Base-by-base conservation (phyloP, 495 filamentous ascomycete genomes). In the Aspergillus asperescens region DNA sequence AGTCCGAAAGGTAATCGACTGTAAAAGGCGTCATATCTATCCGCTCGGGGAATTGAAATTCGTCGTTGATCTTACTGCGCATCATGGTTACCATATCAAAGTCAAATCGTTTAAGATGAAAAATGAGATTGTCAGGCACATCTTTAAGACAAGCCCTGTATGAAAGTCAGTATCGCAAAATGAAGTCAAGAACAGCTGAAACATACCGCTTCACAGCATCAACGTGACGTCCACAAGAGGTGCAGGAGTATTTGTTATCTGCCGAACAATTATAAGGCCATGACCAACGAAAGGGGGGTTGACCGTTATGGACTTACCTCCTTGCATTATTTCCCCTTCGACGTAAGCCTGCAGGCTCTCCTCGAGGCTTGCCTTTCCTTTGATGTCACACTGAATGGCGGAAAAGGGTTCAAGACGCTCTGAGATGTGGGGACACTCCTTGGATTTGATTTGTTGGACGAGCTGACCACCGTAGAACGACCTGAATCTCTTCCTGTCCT, bases 221-320 rank as follows among this genome's bases (percentile, higher is more conserved):
- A 22, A 97, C 92, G 63, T 93, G 90, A 27, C 83, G 84, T 35
- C 86, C 86, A 66, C 93, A 99, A 4, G 82, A 86, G 4, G 90
- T 89, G 72, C 93, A 99, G 47, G 90, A 93, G 74, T 99, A 99
- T 67, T 96, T 96, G 69, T 99, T 97, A 55, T 96, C 87, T 86
- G 51, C 3, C 25, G 52, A 27, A 25, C 35, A 58, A 37, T 67
- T 58, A 70, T 48, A 52, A 40, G 42, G 13, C 25, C 19, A 25
- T n/a, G 44, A 18, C 25, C 7, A 23, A n/a, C 7, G n/a, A n/a
- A 16, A 28, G 41, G 16, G 25, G 3, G 23, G n/a, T 52, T 38
- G 20, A 73, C 81, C 9, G 4, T 41, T 28, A 1, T 25, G 23
- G 1, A 18, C 23, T 23, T 27, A 28, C 41, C 41, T 60, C 93